Conservation (phyloP, 2,329 filamentous ascomycete species). For the Coniella vitis region DNA sequence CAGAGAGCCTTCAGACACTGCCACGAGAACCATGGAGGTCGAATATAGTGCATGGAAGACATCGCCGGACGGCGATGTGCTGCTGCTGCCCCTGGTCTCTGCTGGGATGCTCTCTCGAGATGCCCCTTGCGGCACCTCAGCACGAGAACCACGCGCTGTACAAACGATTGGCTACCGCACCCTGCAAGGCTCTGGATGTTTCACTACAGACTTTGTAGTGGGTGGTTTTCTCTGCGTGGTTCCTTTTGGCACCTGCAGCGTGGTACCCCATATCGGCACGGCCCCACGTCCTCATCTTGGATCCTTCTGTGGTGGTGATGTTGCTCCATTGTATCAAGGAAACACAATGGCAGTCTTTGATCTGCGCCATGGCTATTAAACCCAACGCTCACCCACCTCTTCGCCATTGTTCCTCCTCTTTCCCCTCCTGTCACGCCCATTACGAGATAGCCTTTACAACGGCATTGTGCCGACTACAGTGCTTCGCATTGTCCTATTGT, state of each 20-base stretch:
- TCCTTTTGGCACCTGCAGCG: too few species aligned
- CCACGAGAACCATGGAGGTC: too few species aligned
- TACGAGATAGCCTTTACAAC: conserved; percentile 3
- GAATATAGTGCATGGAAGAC: too few species aligned
- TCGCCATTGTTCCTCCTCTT: neutral
- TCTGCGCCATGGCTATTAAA: conserved; percentile 9
- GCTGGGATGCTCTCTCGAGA: neutral
- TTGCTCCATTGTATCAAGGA: too few species aligned
- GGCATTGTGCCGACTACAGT: conserved; percentile 16
- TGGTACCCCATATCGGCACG: neutral
- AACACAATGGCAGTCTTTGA: conserved; percentile 4
- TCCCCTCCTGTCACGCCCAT: neutral
- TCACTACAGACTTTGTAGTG: neutral
- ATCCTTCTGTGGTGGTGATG: too few species aligned
- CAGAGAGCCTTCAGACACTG: too few species aligned
- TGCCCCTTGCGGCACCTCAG: too few species aligned
- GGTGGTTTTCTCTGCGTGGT: neutral
- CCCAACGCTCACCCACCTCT: conserved; percentile 5
- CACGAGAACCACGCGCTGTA: neutral
- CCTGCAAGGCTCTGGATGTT: too few species aligned
- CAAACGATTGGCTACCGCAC: too few species aligned
- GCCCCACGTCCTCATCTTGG: too few species aligned
- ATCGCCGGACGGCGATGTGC: too few species aligned
- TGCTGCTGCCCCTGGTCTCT: too few species aligned
- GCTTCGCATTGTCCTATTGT: conserved; percentile 11